Conservation (phyloP, 257 asterid species). For the Lavandula angustifolia region DNA sequence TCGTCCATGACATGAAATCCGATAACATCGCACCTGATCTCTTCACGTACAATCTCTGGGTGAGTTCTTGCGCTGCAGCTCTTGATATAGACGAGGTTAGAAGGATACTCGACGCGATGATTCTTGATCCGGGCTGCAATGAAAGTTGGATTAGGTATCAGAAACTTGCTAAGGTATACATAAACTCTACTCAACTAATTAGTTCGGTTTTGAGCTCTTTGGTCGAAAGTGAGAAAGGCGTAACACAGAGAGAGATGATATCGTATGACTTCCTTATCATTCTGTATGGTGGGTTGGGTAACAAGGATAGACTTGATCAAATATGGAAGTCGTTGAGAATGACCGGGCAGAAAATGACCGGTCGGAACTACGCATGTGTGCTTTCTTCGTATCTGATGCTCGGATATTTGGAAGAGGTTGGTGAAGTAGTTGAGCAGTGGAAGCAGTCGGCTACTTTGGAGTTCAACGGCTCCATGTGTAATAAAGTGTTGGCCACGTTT, state of each 20-base stretch:
- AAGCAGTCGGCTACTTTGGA: constrained; percentile 64
- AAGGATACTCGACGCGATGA: constrained; percentile 67
- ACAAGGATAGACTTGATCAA: constrained; percentile 70
- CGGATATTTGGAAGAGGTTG: constrained; percentile 69
- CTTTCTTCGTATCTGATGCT: constrained; percentile 77
- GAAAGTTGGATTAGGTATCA: constrained; percentile 69
- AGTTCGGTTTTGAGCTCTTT: constrained; percentile 50
- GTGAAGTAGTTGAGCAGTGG: constrained; percentile 79
- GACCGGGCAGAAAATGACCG: constrained; percentile 77
- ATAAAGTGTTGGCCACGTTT: constrained; percentile 50
- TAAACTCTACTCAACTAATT: constrained; percentile 53
- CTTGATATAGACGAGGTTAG: constrained; percentile 63
- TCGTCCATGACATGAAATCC: constrained; percentile 64
- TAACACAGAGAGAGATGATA: constrained; percentile 79
- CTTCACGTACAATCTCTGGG: constrained; percentile 78
- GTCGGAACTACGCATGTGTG: constrained; percentile 62
- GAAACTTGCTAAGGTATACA: constrained; percentile 65
- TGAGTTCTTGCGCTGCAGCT: constrained; percentile 83
- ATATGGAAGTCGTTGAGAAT: constrained; percentile 74
- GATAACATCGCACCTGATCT: constrained; percentile 63
- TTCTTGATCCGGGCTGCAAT: constrained; percentile 43
- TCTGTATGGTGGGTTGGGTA: constrained; percentile 70
- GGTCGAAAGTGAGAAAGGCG: constrained; percentile 66
- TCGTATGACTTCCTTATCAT: constrained; percentile 79
- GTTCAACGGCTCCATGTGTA: constrained; percentile 56